Base-by-base conservation (phyloP, 2,329 filamentous ascomycete genomes). In the Incumbomyces delicatus region DNA sequence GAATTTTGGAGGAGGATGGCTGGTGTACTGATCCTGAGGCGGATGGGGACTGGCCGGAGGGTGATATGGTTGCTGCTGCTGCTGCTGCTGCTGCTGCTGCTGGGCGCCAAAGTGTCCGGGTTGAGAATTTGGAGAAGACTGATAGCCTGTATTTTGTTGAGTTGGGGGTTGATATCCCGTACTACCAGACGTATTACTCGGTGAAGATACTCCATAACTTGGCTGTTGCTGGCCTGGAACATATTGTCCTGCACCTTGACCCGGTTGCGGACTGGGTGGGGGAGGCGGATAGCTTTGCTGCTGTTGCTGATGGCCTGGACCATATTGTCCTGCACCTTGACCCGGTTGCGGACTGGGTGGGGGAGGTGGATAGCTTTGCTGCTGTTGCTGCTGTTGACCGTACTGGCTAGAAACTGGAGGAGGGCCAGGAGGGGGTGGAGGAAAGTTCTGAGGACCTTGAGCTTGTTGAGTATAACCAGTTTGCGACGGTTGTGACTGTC, bases 41-140 rank as follows among this genome's bases (percentile, higher is more conserved):
- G 52, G 60, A 58, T 56, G 57, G 63, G 51, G 46, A 44, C 62
- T 58, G n/a, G 16, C 33, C 11, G 33, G 6, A 35, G 33, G 13
- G 4, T 35, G 33, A n/a, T 27, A 27, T 61, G 58, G 49, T 63
- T 63, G n/a, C 53, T 53, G 20, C 60, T 6, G 12, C 16, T 27
- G 38, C 10, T 63, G n/a, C 53, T 53, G 20, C 60, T 6, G 12
- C 16, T 27, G 38, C 10, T 41, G 18, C 3, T 41, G 38, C 3
- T 18, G 27, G 18, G 5, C 11, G 20, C 20, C 38, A 29, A n/a
- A 35, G 13, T 35, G 33, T 11, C 13, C 16, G 6, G 33, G 4
- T 17, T n/a, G 33, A 17, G 16, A n/a, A 17, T 35, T 12, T 4
- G 14, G 6, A 17, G 36, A 13, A 4, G 14, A 14, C 12, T 14